Conservation (phyloP, 164 flowering plant species). For the Magnolia sinica region DNA sequence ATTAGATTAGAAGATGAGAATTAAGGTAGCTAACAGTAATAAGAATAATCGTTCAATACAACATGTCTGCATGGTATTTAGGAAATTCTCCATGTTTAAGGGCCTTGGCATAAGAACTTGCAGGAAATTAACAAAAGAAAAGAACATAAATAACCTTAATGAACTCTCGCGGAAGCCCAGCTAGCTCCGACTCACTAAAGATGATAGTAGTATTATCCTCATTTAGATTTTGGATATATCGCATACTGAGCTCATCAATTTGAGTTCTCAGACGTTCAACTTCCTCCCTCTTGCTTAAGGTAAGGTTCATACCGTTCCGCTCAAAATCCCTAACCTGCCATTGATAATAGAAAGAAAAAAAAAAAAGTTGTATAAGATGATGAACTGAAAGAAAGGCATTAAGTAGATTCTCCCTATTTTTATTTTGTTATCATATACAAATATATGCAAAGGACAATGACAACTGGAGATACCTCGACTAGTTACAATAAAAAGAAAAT, state of each 20-base stretch:
- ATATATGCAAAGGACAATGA: no score
- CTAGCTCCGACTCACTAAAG: constrained; percentile 64
- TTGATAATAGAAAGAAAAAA: constrained; percentile 35
- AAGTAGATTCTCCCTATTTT: neutral
- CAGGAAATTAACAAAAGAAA: neutral
- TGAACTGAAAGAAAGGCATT: neutral
- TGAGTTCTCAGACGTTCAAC: constrained; percentile 58
- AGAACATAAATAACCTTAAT: constrained; percentile 47
- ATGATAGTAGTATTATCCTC: constrained; percentile 60
- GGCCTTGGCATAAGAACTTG: neutral
- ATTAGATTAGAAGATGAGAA: neutral
- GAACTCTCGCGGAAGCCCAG: constrained; percentile 77
- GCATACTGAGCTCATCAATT: constrained; percentile 71
- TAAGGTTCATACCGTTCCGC: constrained; percentile 86
- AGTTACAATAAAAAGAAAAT: no score
- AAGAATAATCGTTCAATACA: neutral
- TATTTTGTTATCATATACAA: neutral
- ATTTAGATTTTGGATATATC: constrained; percentile 66
- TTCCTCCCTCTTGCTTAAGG: constrained; percentile 73
- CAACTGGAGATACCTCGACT: no score
- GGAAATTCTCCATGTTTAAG: neutral
- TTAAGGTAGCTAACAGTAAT: neutral
- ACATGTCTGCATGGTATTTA: neutral
- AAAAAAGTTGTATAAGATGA: constrained; percentile 16
- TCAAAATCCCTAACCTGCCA: constrained; percentile 95